Percentiles rank a stretch among this genome's conserved stretches.
Evolutionary conservation across 208 protist genomes (phyloP).

Genomic region (Leishmania mexicana): DNA sequence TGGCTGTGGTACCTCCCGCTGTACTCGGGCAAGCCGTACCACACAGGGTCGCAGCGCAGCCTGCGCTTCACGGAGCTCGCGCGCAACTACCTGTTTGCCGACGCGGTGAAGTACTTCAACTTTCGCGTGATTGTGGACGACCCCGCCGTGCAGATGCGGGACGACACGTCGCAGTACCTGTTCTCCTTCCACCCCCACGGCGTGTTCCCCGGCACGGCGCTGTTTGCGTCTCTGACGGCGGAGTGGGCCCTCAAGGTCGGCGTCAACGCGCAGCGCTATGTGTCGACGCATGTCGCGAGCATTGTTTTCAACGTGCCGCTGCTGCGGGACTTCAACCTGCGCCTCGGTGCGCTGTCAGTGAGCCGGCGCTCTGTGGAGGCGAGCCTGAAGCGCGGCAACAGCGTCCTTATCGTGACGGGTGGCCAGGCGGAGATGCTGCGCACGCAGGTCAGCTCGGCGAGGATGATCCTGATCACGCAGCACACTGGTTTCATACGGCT

Average conservation of each 20-base stretch:
- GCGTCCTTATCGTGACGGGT: slow-evolving; percentile 79
- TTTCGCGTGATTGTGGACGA: slow-evolving; percentile 70
- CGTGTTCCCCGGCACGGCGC: slow-evolving; percentile 77
- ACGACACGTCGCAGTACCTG: slow-evolving; percentile 59
- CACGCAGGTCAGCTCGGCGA: slow-evolving; percentile 41
- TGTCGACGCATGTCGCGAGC: slow-evolving; percentile 72
- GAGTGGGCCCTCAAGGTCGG: slow-evolving; percentile 68
- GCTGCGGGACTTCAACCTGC: slow-evolving; percentile 79
- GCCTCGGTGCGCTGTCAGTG: slow-evolving; percentile 58
- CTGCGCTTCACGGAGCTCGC: slow-evolving; percentile 48
- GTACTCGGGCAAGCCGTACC: slow-evolving; percentile 65
- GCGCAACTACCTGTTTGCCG: slow-evolving; percentile 62
- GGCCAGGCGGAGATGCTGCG: slow-evolving; percentile 90
- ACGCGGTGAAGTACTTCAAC: slow-evolving; percentile 71
- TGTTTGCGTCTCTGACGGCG: slow-evolving; percentile 54
- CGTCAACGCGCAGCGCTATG: slow-evolving; percentile 38
- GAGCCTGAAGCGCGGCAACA: slow-evolving; percentile 69
- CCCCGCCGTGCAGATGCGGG: slow-evolving; percentile 51
- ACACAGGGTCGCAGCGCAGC: slow-evolving; percentile 64
- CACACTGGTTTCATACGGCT: slow-evolving; percentile 85
- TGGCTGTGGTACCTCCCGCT: slow-evolving; percentile 65
- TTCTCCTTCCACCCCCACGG: slow-evolving; percentile 89
- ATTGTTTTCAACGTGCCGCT: slow-evolving; percentile 79
- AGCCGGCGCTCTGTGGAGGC: slow-evolving; percentile 51
- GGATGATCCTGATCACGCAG: slow-evolving; percentile 73